phyloP scores from a whole-genome alignment of 495 filamentous ascomycete species.

The Xylaria palmicola region DNA sequence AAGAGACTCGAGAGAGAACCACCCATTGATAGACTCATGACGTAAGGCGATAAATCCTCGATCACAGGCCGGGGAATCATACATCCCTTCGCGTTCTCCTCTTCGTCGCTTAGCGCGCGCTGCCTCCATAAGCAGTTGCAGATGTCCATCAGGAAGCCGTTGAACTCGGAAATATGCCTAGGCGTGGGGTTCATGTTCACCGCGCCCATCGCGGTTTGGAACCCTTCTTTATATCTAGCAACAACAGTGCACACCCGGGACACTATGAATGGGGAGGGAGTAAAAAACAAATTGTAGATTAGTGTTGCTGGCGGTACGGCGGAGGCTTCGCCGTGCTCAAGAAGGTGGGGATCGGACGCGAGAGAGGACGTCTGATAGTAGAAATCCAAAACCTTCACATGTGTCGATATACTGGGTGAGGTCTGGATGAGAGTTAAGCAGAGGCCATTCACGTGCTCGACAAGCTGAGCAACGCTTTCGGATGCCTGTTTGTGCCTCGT shows the following conservation, averaged over 20 bases:
- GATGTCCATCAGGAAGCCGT: constrained; percentile 85
- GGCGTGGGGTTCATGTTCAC: constrained; percentile 43
- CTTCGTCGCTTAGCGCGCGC: constrained; percentile 66
- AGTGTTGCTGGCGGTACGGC: constrained; percentile 65
- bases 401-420: constrained; percentile 35
- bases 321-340: constrained; percentile 26
- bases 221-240: constrained; percentile 70
- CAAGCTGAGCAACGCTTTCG: constrained; percentile 46
- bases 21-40: constrained; percentile 39
- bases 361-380: constrained; percentile 60
- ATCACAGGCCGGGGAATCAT: constrained; percentile 54
- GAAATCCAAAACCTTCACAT: constrained; percentile 63
- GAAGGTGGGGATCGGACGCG: constrained; percentile 51
- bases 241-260: constrained; percentile 69
- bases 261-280: constrained; percentile 58
- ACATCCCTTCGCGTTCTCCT: constrained; percentile 72
- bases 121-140: constrained; percentile 85
- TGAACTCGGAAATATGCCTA: constrained; percentile 67
- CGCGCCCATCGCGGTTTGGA: constrained; percentile 60
- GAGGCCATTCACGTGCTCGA: constrained; percentile 61
- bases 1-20: constrained; percentile 58
- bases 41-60: constrained; percentile 47
- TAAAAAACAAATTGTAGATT: constrained; percentile 70
- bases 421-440: constrained; percentile 60
- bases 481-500: constrained; percentile 24